phyloP scores from a whole-genome alignment of 306 rosid genomes.

The Citrullus amarus region DNA sequence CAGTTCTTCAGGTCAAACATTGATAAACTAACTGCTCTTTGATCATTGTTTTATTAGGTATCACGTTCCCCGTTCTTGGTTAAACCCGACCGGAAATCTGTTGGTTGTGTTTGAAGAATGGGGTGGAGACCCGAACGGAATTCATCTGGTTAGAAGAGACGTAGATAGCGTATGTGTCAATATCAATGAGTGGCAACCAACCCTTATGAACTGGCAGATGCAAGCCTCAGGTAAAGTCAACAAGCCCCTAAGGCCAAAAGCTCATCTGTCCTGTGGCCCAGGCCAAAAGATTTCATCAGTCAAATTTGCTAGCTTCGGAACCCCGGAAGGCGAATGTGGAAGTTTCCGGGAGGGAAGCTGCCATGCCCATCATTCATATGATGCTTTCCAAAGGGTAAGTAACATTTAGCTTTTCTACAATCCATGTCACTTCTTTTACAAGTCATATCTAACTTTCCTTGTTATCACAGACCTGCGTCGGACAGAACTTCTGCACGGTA shows the following conservation, averaged over 20 bases:
- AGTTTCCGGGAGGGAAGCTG: slow-evolving; percentile 74
- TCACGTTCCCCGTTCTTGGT: slow-evolving; percentile 91
- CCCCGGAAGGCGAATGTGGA: slow-evolving; percentile 80
- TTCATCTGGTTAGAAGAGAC: slow-evolving; percentile 71
- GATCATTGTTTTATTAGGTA: slow-evolving; percentile 60
- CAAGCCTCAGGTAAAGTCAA: slow-evolving; percentile 68
- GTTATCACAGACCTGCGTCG: slow-evolving; percentile 68
- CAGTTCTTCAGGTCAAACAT: background rate
- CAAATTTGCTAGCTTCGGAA: slow-evolving; percentile 96
- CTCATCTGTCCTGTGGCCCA: slow-evolving; percentile 66
- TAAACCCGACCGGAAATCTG: slow-evolving; percentile 74
- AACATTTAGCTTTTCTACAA: background rate
- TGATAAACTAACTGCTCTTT: background rate
- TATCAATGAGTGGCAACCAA: slow-evolving; percentile 97
- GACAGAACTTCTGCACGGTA: slow-evolving; percentile 67
- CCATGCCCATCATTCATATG: slow-evolving; percentile 84
- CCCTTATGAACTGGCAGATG: slow-evolving; percentile 61
- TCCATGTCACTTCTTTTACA: background rate
- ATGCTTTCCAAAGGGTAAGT: slow-evolving; percentile 67
- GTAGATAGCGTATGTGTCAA: slow-evolving; percentile 71
- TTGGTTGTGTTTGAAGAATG: slow-evolving; percentile 83
- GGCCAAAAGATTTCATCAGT: slow-evolving; percentile 80
- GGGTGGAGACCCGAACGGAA: slow-evolving; percentile 88
- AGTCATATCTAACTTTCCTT: background rate
- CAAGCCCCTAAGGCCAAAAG: slow-evolving; percentile 65